A percentile compares a stretch with the other conserved stretches of the same genome.
These are phyloP conservation scores for Trichoderma gracile DNA, from an alignment of 2,329 filamentous ascomycete species.

Conservation along the genomic window DNA sequence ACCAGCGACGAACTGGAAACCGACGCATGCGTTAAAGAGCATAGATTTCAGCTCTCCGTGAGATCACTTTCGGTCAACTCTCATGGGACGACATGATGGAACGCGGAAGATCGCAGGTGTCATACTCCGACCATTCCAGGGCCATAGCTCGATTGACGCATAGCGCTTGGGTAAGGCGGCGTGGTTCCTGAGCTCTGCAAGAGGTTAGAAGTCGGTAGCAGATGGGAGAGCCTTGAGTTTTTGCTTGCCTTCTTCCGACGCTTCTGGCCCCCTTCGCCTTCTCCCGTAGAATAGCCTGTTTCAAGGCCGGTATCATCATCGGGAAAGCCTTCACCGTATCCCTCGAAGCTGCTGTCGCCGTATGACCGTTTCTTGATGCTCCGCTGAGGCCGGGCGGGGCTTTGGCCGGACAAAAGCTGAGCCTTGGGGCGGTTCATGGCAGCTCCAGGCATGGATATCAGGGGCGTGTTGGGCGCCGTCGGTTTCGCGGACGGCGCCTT, in stretches of 20 bases:
- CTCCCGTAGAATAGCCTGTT: conserved; percentile 69
- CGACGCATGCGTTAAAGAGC: not conserved
- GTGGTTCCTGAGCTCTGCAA: conserved; percentile 50
- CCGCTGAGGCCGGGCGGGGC: conserved; percentile 61
- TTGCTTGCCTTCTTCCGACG: conserved; percentile 63
- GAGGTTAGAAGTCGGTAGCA: conserved; percentile 30
- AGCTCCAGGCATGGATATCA: conserved; percentile 37
- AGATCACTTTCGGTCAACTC: not conserved
- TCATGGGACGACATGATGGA: not conserved
- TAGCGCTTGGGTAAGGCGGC: conserved; percentile 45
- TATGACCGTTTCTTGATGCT: conserved; percentile 73
- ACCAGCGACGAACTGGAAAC: conserved; percentile 10
- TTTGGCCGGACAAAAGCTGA: conserved; percentile 43
- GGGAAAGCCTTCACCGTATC: conserved; percentile 70
- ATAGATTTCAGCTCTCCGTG: conserved; percentile 15
- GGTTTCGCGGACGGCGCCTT: conserved; percentile 48
- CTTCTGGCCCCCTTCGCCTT: conserved; percentile 66
- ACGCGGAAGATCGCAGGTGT: conserved; percentile 25
- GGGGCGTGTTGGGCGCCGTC: conserved; percentile 56
- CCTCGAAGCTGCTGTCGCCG: conserved; percentile 71
- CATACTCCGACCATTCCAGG: conserved; percentile 61
- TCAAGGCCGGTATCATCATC: conserved; percentile 63
- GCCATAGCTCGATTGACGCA: conserved; percentile 57
- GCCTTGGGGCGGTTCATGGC: conserved; percentile 42
- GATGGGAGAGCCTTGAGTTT: conserved; percentile 11